Base-by-base conservation (phyloP, 2,329 filamentous ascomycete species). In the Chaetomium olivaceum region DNA sequence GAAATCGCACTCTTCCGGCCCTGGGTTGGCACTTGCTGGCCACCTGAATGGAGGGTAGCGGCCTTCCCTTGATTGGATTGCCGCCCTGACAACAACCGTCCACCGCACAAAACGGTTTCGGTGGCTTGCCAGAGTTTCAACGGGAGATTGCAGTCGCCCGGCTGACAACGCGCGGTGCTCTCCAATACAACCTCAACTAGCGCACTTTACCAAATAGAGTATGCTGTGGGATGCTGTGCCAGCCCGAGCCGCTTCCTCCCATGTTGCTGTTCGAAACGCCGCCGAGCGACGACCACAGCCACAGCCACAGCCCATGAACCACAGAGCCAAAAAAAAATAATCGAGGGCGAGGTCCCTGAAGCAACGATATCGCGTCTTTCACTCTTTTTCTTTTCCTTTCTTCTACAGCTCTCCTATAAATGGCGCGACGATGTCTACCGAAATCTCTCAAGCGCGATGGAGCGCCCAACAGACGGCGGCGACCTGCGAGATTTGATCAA, bases 91-190 rank as follows among this genome's bases (percentile, higher is more conserved):
- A 52, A 55, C 56, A 19, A 33, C 16, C 48, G 39, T 43, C 39
- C 36, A 64, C 29, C n/a, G 56, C 58, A 29, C 14, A 36, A 54
- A 39, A 54, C 21, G 60, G 58, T 63, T 64, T 62, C 48, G 29
- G 21, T 39, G 33, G 50, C 64, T 51, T 64, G 64, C 55, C 59
- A 65, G 63, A 66, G 69, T 71, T 71, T 70, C 68, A 70, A 43
- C 23, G 43, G 39, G 72, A 74, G 67, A 74, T 73, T 74, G 65
- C 71, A 72, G 70, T 71, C 61, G 48, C 48, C 48, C 56, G 57
- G 54, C 64, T 67, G 39, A 64, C 64, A 62, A 27, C 21, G 54
- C n/a, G 33, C 36, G 27, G 43, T 33, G 19, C 54, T 36, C 51
- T 61, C 9, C 58, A 36, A 65, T 64, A 62, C 59, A 25, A 60